phyloP scores from a whole-genome alignment of 2,329 filamentous ascomycete genomes.

The Parafenestella ontariensis region DNA sequence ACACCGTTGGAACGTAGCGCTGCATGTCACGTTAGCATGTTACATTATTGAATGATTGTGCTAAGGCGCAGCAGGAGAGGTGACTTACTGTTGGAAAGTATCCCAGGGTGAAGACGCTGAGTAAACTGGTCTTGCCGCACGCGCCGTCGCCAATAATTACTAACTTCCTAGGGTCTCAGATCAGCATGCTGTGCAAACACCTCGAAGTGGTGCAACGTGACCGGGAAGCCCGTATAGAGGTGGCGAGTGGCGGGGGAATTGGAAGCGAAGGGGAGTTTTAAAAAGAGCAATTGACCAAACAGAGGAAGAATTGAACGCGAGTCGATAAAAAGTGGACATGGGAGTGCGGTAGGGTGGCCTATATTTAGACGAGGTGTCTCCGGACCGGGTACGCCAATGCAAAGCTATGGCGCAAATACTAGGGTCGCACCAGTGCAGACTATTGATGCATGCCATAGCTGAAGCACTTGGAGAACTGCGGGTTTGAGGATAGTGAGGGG shows the following conservation, averaged over 20 bases:
- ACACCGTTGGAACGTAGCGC: slow-evolving; percentile 77
- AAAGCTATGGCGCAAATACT: slow-evolving; percentile 43
- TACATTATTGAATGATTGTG: slow-evolving; percentile 13
- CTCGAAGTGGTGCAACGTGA: slow-evolving; percentile 16
- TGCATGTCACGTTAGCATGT: slow-evolving; percentile 34
- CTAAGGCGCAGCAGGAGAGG: slow-evolving; percentile 15
- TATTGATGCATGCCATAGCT: slow-evolving; percentile 25
- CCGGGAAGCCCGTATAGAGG: slow-evolving; percentile 12
- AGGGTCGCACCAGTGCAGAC: slow-evolving; percentile 34
- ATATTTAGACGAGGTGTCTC: slow-evolving; percentile 47
- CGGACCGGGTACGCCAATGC: slow-evolving; percentile 49
- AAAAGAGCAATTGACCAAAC: slow-evolving; percentile 18
- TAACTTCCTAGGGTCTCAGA: slow-evolving; percentile 72
- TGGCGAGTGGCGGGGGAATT: slow-evolving; percentile 16
- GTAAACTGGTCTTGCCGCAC: slow-evolving; percentile 95
- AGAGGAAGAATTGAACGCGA: slow-evolving; percentile 30
- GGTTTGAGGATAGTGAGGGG: not conserved
- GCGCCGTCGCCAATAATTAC: slow-evolving; percentile 98
- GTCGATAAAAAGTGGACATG: slow-evolving; percentile 45
- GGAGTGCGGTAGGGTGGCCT: slow-evolving; percentile 37
- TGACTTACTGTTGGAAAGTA: slow-evolving; percentile 93
- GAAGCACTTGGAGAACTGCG: slow-evolving; percentile 2
- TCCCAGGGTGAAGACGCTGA: slow-evolving; percentile 96
- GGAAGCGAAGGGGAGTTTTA: slow-evolving; percentile 11
- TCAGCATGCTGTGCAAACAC: slow-evolving; percentile 30